Base-by-base conservation (phyloP, 306 rosid species). In the Sechiopsis laciniata region DNA sequence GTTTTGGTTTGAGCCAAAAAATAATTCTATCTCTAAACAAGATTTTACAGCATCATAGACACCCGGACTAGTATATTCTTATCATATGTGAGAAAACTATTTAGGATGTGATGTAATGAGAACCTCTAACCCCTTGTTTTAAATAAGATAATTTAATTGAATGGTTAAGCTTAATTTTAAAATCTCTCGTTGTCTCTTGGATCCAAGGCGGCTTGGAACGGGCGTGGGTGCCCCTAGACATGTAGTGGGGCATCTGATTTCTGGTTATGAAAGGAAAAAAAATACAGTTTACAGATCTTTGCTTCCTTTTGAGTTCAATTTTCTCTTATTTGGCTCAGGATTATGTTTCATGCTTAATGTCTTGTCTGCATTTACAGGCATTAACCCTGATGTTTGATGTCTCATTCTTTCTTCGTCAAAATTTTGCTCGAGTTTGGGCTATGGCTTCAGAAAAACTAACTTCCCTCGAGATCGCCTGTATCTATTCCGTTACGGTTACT, bases 391-490 rank as follows among this genome's bases (percentile, higher is more conserved):
- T 94, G 98, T 87, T 88, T 79, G 97, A 90, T 42, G 96, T 87
- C 79, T 94, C 97, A 3, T 84, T 85, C 75, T 89, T 88, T 56
- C 89, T 81, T 24, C 91, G 85, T 68, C 92, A 84, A 73, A 84
- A 94, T 76, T 85, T 86, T 72, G 80, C 92, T 74, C 89, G 77
- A 67, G 85, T 87, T 42, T 94, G 97, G 98, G 85, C 92, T 70
- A 78, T 87, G 81, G 97, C 95, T 7, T 90, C 96, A 0, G 85
- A 85, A 74, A 94, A 87, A 55, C 89, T 94, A 54, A 77, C 84
- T 10, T 90, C 89, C 79, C 94, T 94, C 40, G 97, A 90, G 86
- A 90, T 94, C 40, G 98, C 92, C 73, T 90, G 89, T 82, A 84
- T 94, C 73, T 84, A 93, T 70, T 89, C 97, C 0, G 89, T 87